These are phyloP conservation scores for Alternaria postmessia DNA, from an alignment of 2,329 filamentous ascomycete genomes.

Conservation along the genomic window DNA sequence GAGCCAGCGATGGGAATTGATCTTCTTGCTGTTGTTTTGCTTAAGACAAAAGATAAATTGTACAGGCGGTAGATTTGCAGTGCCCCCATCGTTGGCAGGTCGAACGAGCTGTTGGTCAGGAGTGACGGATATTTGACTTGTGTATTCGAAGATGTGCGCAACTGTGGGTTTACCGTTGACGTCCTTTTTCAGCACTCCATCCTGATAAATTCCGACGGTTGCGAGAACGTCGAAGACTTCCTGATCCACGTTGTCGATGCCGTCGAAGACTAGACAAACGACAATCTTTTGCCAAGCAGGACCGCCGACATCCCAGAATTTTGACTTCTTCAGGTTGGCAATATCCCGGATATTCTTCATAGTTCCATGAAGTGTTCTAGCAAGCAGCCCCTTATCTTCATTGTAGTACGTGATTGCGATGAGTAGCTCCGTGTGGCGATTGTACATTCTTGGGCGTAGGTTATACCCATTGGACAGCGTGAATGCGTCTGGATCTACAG, in stretches of 20 bases:
- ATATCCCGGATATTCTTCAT: conserved; percentile 99
- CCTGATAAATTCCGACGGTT: conserved; percentile 94
- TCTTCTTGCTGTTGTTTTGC: conserved; percentile 99
- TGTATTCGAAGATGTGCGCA: conserved; percentile 98
- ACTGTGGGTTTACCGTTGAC: conserved; percentile 97
- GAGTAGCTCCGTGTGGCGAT: conserved; percentile 94
- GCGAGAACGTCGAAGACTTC: conserved; percentile 90
- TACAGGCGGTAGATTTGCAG: conserved; percentile 87
- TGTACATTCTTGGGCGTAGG: conserved; percentile 96
- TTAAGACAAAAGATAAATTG: conserved; percentile 99
- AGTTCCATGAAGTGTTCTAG: conserved; percentile 92
- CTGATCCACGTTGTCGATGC: conserved; percentile 98
- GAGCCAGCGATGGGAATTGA: conserved; percentile 98
- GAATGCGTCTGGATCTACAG: conserved; percentile 97
- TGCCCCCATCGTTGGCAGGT: conserved; percentile 78
- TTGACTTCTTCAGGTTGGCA: conserved; percentile 97
- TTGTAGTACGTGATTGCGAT: conserved; percentile 99
- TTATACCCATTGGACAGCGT: conserved; percentile 99
- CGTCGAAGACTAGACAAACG: conserved; percentile 94
- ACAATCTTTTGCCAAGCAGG: conserved; percentile 99
- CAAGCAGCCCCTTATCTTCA: conserved; percentile 93
- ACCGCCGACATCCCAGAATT: conserved; percentile 99
- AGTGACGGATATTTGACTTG: conserved; percentile 94
- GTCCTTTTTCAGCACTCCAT: conserved; percentile 98
- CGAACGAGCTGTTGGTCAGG: conserved; percentile 95